These are phyloP conservation scores for Ettlia oleoabundans DNA, from an alignment of 139 green algal genomes.

Conservation along the genomic window DNA sequence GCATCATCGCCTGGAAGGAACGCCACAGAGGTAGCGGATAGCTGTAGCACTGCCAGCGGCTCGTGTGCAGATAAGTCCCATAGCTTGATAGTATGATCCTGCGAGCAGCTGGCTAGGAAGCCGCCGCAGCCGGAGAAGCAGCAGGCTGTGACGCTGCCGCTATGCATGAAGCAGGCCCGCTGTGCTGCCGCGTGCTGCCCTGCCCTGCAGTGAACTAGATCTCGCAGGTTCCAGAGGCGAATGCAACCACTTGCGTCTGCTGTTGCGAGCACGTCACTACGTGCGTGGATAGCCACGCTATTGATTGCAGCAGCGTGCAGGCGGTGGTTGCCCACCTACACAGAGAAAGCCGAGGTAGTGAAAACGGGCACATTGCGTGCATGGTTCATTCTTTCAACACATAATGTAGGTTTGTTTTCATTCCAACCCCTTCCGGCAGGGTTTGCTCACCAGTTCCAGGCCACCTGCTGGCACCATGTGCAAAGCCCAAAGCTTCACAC, in stretches of 20 bases:
- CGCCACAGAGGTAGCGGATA: not conserved
- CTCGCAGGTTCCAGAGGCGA: not conserved
- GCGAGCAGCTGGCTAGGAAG: conserved; percentile 10
- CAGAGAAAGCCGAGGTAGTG: not conserved
- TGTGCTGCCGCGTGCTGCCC: not conserved
- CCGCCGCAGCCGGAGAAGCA: conserved; percentile 2
- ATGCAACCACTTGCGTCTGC: not conserved
- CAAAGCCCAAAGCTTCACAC: conserved; percentile 26
- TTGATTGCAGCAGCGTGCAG: not conserved
- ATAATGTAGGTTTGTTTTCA: too few relatives aligned
- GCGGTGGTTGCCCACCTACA: not conserved
- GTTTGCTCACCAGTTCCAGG: too few relatives aligned
- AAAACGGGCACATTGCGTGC: not conserved
- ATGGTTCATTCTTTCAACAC: too few relatives aligned
- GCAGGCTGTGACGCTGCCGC: not conserved
- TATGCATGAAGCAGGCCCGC: not conserved
- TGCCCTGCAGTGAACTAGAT: not conserved
- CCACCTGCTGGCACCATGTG: too few relatives aligned
- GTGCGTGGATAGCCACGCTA: conserved; percentile 1
- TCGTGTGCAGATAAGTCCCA: not conserved
- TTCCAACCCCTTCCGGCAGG: too few relatives aligned
- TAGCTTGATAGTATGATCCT: not conserved
- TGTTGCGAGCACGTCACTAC: conserved; percentile 13
- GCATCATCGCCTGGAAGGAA: conserved; percentile 4
- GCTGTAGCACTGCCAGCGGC: conserved; percentile 15